phyloP scores from a whole-genome alignment of 495 filamentous ascomycete species.

The Aspergillus baeticus region DNA sequence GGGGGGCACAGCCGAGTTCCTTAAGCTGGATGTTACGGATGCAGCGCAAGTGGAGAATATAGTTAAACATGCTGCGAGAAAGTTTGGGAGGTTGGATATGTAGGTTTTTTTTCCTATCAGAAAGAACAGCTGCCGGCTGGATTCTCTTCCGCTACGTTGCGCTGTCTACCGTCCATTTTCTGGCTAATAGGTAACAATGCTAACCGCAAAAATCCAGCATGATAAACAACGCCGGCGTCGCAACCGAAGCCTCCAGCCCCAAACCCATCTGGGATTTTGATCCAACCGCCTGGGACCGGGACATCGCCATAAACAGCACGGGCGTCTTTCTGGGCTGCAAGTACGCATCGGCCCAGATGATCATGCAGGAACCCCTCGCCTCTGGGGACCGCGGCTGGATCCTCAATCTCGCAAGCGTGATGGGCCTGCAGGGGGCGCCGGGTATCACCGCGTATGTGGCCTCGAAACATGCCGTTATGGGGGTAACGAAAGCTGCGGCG shows the following conservation, averaged over 20 bases:
- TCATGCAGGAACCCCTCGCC: constrained; percentile 40
- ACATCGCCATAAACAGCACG: constrained; percentile 41
- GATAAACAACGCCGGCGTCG: constrained; percentile 54
- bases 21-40: constrained; percentile 45
- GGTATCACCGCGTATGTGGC: constrained; percentile 42
- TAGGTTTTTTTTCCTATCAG: too few species aligned
- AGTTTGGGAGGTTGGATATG: constrained; percentile 51
- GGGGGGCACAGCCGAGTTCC: constrained; percentile 42
- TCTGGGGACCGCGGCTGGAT: constrained; percentile 53
- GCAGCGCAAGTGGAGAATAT: constrained; percentile 35
- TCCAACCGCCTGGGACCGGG: constrained; percentile 37
- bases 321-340: constrained; percentile 50
- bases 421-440: constrained; percentile 26
- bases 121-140: too few species aligned
- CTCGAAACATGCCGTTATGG: constrained; percentile 48
- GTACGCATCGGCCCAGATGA: constrained; percentile 49
- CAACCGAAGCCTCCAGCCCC: constrained; percentile 15
- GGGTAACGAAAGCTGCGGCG: constrained; percentile 46
- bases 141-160: too few species aligned
- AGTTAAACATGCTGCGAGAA: constrained; percentile 34
- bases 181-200: too few species aligned
- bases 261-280: constrained; percentile 30
- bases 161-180: too few species aligned
- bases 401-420: constrained; percentile 47
- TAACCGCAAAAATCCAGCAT: constrained; percentile 32